Base-by-base conservation (phyloP, 495 filamentous ascomycete genomes). In the Penicillium antarcticum region DNA sequence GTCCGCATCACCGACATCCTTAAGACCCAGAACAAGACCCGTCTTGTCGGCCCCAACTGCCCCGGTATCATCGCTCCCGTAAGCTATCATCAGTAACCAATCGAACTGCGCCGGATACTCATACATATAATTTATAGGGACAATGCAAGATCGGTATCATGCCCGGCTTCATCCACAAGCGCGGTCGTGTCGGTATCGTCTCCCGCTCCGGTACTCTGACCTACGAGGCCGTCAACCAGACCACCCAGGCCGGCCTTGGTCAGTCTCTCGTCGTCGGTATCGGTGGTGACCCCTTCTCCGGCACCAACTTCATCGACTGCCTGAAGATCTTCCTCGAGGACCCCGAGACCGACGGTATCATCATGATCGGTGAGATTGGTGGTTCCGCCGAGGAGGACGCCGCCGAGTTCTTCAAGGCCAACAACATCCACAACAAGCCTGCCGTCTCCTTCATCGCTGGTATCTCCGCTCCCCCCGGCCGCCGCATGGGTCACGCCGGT, bases 81-180 rank as follows among this genome's bases (percentile, higher is more conserved):
- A 80, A 67, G 77, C 71, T 44, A 37, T 12, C 37, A 45, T 12
- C 40, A 33, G n/a, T 33, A 19, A 12, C 21, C 12, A 17, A 16
- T 21, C 21, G 18, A 24, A 23, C 37, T 33, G 35, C 21, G 37
- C 4, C 24, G 35, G 24, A 45, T 53, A 13, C 45, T 53, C 16
- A 56, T 61, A 36, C 14, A 32, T 41, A 17, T 54, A 60, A 52
- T 58, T 41, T 40, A 34, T 62, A 88, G 85, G 94, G 92, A 55
- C 94, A 96, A 86, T 99, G 94, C 84, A 99, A 99, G 80, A 99
- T 99, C 69, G 94, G 94, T 66, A 99, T 99, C 77, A 99, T 99
- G 94, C 94, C 94, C 37, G 94, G 94, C 62, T 96, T 97, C 81
- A 97, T 99, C 78, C 94, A 99, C 83, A 97, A 99, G 83, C 90